A percentile compares a stretch with the other conserved stretches of the same genome.
These are phyloP conservation scores for Aegilops longissima DNA, from an alignment of 176 grass and related monocot species.

Conservation along the genomic window DNA sequence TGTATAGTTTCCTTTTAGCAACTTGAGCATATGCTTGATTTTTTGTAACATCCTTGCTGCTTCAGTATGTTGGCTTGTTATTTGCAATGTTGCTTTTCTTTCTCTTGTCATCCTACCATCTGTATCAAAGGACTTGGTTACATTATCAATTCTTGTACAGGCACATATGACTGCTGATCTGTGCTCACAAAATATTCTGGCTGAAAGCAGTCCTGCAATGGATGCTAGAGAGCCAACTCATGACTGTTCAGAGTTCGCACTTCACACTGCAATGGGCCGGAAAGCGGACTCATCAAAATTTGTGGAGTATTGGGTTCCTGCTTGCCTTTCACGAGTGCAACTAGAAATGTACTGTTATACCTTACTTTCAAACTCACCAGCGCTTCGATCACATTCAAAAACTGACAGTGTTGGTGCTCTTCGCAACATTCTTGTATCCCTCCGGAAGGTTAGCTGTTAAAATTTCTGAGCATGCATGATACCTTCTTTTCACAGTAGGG, in stretches of 20 bases:
- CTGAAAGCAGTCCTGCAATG: constrained; percentile 16
- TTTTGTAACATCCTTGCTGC: not conserved
- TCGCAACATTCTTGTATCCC: constrained; percentile 69
- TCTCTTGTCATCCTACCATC: not conserved
- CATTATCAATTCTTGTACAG: constrained; percentile 23
- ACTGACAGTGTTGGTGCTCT: constrained; percentile 79
- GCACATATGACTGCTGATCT: constrained; percentile 15
- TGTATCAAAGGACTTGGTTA: not conserved
- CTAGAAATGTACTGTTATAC: constrained; percentile 80
- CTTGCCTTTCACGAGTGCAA: constrained; percentile 70
- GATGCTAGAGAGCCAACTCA: constrained; percentile 30
- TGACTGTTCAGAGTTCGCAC: constrained; percentile 41
- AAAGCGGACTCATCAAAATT: constrained; percentile 77
- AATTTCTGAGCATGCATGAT: constrained; percentile 26
- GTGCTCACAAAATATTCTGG: constrained; percentile 26
- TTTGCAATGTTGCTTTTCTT: constrained; percentile 3
- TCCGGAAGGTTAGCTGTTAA: constrained; percentile 67
- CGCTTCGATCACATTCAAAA: constrained; percentile 77
- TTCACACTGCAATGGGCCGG: constrained; percentile 56
- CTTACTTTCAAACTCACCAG: constrained; percentile 67
- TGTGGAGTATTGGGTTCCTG: constrained; percentile 89
- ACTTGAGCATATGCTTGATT: not conserved
- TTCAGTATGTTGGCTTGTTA: not conserved
- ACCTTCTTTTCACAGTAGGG: constrained; percentile 23
- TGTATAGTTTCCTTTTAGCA: not conserved